Conservation (phyloP, 768 basidiomycete species). For the Clitopilus passeckerianus region DNA sequence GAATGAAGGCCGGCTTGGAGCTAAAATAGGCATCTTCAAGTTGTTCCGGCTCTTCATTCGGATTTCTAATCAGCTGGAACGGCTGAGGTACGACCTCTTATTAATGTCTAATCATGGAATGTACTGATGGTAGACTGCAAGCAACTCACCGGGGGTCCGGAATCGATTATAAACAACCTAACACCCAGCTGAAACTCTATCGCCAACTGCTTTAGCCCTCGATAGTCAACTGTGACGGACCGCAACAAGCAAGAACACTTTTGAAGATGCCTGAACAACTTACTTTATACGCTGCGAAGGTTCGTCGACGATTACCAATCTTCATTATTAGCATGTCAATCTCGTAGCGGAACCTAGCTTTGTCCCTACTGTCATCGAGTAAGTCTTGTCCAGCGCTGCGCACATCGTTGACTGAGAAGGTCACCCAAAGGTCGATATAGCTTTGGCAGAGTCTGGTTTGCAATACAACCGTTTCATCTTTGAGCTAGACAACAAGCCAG, state of each 20-base stretch:
- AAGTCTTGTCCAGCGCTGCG: constrained; percentile 7
- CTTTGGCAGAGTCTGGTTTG: constrained; percentile 50
- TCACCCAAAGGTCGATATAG: constrained; percentile 45
- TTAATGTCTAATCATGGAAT: background rate
- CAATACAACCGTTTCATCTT: constrained; percentile 51
- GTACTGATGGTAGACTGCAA: background rate
- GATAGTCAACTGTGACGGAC: background rate
- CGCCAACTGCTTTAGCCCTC: background rate
- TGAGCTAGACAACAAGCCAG: constrained; percentile 61
- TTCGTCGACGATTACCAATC: constrained; percentile 10
- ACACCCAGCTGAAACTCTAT: background rate
- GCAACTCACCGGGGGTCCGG: background rate
- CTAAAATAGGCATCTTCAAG: background rate
- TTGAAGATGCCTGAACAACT: constrained; percentile 15
- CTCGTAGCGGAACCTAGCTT: constrained; percentile 23
- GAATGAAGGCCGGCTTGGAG: background rate
- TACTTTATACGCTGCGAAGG: constrained; percentile 46
- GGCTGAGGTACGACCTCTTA: background rate
- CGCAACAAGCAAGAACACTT: background rate
- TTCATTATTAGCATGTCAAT: background rate
- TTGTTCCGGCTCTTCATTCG: background rate
- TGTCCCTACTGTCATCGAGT: constrained; percentile 61
- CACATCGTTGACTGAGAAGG: background rate
- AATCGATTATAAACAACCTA: background rate
- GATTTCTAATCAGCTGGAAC: background rate